phyloP scores from a whole-genome alignment of 805 yeast genomes.

The Wickerhamiella lipophila region DNA sequence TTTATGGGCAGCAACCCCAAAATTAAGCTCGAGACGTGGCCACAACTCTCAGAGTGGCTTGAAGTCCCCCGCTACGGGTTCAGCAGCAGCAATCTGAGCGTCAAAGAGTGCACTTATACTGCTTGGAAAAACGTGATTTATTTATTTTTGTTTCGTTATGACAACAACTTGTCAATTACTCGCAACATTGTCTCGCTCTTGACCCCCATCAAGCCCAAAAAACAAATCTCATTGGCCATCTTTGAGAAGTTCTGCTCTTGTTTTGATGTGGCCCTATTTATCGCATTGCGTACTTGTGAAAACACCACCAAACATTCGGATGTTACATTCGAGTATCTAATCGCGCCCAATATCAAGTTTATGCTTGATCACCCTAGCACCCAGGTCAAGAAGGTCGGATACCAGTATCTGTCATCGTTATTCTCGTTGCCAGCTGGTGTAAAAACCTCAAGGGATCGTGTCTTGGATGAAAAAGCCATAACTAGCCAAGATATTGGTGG shows the following conservation, averaged over 20 bases:
- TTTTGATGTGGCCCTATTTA: constrained; percentile 1
- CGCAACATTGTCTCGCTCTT: constrained; percentile 10
- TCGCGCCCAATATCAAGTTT: not conserved
- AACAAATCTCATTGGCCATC: not conserved
- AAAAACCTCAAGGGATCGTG: not conserved
- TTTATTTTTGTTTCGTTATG: constrained; percentile 12
- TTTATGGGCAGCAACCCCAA: constrained; percentile 5
- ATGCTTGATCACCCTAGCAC: constrained; percentile 2
- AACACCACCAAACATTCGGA: not conserved
- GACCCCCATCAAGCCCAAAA: constrained; percentile 12
- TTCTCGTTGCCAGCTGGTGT: not conserved
- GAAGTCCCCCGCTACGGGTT: constrained; percentile 15
- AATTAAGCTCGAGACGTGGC: constrained; percentile 7
- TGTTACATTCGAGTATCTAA: not conserved
- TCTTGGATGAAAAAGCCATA: constrained; percentile 2
- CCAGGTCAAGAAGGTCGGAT: not conserved
- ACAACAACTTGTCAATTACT: constrained; percentile 7
- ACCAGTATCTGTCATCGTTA: not conserved
- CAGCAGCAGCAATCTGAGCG: constrained; percentile 1
- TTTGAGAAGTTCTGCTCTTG: not conserved
- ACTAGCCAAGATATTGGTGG: constrained; percentile 3
- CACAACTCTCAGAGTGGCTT: constrained; percentile 13
- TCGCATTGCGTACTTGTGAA: constrained; percentile 8
- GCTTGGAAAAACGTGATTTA: constrained; percentile 16
- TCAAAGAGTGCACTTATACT: constrained; percentile 9